phyloP scores from a whole-genome alignment of 2,329 filamentous ascomycete species.

The Talaromyces marneffei region DNA sequence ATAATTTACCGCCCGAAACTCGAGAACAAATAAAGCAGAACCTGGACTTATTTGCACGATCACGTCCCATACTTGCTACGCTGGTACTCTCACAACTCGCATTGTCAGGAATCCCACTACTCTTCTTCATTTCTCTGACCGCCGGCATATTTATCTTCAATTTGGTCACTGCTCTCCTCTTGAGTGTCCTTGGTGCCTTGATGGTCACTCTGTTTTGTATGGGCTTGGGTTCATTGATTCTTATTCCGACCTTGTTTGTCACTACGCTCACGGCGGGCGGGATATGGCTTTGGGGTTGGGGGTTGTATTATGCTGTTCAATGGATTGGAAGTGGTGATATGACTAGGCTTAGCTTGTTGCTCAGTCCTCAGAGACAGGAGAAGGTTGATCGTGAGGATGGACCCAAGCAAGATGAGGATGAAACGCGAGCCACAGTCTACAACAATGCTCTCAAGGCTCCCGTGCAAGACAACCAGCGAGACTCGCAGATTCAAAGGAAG shows the following conservation, averaged over 20 bases:
- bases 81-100: slow-evolving; percentile 62
- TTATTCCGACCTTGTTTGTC: slow-evolving; percentile 13
- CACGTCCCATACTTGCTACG: slow-evolving; percentile 63
- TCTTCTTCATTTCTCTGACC: slow-evolving; percentile 63
- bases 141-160: slow-evolving; percentile 58
- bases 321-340: slow-evolving; percentile 10
- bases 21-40: slow-evolving; percentile 53
- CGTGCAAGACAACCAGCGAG: neutral
- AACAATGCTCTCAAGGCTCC: too few species aligned
- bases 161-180: slow-evolving; percentile 53
- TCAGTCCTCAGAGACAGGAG: neutral
- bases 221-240: slow-evolving; percentile 14
- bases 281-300: slow-evolving; percentile 15
- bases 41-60: slow-evolving; percentile 51
- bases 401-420: neutral
- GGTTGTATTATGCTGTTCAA: slow-evolving; percentile 6
- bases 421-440: neutral
- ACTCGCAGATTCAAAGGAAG: neutral
- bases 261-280: slow-evolving; percentile 7
- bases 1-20: slow-evolving; percentile 54
- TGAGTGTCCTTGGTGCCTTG: slow-evolving; percentile 60
- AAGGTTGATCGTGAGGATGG: neutral
- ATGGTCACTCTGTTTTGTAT: slow-evolving; percentile 44
- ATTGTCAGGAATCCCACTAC: slow-evolving; percentile 61
- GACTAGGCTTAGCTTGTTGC: slow-evolving; percentile 3